These are phyloP conservation scores for Oryza nivara DNA, from an alignment of 176 grass and related monocot genomes.

Conservation along the genomic window DNA sequence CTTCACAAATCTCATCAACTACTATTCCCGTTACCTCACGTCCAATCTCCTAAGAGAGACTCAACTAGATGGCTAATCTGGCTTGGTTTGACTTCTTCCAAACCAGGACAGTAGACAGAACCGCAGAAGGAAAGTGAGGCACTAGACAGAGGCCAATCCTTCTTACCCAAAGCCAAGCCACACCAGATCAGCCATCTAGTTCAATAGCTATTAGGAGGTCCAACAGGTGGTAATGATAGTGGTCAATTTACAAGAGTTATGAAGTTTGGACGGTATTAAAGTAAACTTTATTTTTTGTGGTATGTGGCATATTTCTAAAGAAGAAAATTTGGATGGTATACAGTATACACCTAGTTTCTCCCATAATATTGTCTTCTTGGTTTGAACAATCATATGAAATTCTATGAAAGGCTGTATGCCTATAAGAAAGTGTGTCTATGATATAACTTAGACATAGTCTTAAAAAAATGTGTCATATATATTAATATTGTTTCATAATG, in stretches of 20 bases:
- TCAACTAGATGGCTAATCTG: neutral
- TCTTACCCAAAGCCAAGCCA: too few relatives aligned
- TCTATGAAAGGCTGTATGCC: neutral
- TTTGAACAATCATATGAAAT: slow-evolving; percentile 4
- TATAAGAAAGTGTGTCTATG: neutral
- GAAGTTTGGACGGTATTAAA: neutral
- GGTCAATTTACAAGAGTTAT: neutral
- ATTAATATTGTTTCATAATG: neutral
- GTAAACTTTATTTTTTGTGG: neutral
- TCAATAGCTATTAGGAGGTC: too few relatives aligned
- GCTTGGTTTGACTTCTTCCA: neutral
- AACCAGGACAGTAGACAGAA: neutral
- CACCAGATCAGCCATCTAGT: too few relatives aligned
- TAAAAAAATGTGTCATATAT: neutral
- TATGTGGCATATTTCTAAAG: neutral
- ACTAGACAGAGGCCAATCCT: too few relatives aligned
- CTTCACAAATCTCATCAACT: neutral
- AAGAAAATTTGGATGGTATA: neutral
- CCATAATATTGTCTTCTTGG: neutral
- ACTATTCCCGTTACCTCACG: neutral
- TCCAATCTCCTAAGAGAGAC: neutral
- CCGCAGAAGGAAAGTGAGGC: neutral
- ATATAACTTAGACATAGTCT: neutral
- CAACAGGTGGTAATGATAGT: too few relatives aligned
- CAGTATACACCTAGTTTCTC: neutral